Percentiles rank a stretch among this genome's conserved stretches.
These are phyloP conservation scores for Auricularia sp. DNA, from an alignment of 768 basidiomycete species.

Conservation along the genomic window DNA sequence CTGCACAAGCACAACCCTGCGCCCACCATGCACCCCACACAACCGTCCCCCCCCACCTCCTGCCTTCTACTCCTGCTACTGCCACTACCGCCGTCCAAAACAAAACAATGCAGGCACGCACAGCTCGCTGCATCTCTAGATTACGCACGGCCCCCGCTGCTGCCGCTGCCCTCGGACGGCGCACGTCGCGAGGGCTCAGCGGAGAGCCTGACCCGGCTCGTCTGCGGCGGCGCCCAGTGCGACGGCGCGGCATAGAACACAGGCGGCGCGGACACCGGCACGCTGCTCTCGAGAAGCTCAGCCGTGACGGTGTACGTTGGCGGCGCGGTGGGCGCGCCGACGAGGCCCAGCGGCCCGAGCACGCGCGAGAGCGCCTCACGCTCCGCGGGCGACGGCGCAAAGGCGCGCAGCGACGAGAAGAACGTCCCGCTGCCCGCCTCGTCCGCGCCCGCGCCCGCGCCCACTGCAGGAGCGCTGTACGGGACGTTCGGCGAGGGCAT, in stretches of 20 bases:
- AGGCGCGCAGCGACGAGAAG: slow-evolving; percentile 57
- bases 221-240: not conserved
- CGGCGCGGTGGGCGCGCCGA: not conserved
- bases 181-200: not conserved
- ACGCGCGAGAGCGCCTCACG: slow-evolving; percentile 74
- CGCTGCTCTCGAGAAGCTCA: not conserved
- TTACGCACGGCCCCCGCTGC: not conserved
- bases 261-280: not conserved
- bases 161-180: not conserved
- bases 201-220: not conserved
- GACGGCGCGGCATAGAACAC: not conserved
- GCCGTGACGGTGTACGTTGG: not conserved
- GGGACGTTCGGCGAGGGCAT: slow-evolving; percentile 13
- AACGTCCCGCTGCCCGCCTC: slow-evolving; percentile 15
- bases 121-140: not conserved
- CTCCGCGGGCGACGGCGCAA: slow-evolving; percentile 82
- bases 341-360: slow-evolving; percentile 30
- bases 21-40: not conserved
- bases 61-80: not conserved
- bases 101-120: not conserved
- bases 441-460: slow-evolving; percentile 9
- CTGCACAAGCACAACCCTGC: not conserved
- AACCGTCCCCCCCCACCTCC: not conserved
- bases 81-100: not conserved
- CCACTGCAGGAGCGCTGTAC: slow-evolving; percentile 17